phyloP scores from a whole-genome alignment of 2,329 filamentous ascomycete genomes.

The Botrytis squamosa region DNA sequence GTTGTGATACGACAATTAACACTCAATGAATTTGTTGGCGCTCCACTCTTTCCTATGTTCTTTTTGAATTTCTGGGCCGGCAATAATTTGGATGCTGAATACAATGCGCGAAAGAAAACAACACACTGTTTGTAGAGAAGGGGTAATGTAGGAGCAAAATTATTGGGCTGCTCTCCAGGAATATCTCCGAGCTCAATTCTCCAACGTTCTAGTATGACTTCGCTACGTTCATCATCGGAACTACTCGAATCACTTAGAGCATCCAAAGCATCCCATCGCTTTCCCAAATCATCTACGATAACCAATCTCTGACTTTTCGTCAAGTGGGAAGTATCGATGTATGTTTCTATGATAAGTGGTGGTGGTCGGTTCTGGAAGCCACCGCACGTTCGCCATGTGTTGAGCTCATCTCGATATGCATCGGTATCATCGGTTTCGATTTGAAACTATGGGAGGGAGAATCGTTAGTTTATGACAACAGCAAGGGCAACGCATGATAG shows the following conservation, averaged over 20 bases:
- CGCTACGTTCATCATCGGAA: constrained; percentile 42
- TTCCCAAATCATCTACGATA: constrained; percentile 82
- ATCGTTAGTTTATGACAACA: constrained; percentile 16
- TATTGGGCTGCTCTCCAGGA: constrained; percentile 48
- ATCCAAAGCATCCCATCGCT: constrained; percentile 88
- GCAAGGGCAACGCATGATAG: neutral
- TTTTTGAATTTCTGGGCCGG: constrained; percentile 83
- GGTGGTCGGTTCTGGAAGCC: constrained; percentile 74
- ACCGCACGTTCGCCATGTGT: constrained; percentile 78
- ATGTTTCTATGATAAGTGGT: constrained; percentile 86
- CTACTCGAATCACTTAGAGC: constrained; percentile 66
- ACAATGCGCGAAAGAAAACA: constrained; percentile 87
- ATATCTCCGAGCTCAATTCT: constrained; percentile 73
- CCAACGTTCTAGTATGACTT: constrained; percentile 91
- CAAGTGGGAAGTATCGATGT: constrained; percentile 75
- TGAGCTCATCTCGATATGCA: constrained; percentile 77
- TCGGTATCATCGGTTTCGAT: constrained; percentile 92
- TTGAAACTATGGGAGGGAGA: constrained; percentile 67
- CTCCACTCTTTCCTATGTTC: constrained; percentile 66
- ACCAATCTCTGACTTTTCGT: constrained; percentile 85
- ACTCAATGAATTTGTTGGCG: constrained; percentile 60
- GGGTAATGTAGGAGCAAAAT: constrained; percentile 66
- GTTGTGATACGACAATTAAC: constrained; percentile 78
- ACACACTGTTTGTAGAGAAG: constrained; percentile 97
- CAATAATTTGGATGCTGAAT: constrained; percentile 75